These are phyloP conservation scores for Gleditsia sinensis DNA, from an alignment of 306 rosid species.

Conservation along the genomic window DNA sequence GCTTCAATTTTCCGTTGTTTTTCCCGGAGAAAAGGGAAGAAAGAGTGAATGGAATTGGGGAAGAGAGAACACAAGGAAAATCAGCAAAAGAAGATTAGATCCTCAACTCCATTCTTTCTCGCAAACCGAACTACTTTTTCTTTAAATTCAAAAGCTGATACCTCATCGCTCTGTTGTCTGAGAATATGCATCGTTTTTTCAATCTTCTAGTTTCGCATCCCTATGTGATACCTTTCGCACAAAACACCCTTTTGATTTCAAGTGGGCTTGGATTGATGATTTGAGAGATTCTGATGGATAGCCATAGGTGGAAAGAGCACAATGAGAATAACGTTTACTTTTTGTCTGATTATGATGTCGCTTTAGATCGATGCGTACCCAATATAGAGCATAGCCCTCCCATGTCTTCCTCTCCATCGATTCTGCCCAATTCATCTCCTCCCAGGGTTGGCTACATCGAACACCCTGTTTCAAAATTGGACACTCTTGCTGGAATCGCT, in stretches of 20 bases:
- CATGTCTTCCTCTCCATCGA: neutral
- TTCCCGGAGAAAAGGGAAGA: constrained; percentile 33
- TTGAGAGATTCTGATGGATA: constrained; percentile 51
- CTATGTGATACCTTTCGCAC: neutral
- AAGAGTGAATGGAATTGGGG: constrained; percentile 24
- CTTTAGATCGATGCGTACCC: constrained; percentile 23
- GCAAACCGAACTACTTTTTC: neutral
- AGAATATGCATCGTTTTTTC: neutral
- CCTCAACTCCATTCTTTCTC: neutral
- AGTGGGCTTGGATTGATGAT: constrained; percentile 32
- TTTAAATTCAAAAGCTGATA: neutral
- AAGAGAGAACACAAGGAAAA: neutral
- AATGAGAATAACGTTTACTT: constrained; percentile 22
- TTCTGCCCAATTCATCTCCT: constrained; percentile 31
- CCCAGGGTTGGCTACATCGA: constrained; percentile 43
- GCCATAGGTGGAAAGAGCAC: constrained; percentile 44
- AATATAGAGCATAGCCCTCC: constrained; percentile 11
- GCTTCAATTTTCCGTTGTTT: neutral
- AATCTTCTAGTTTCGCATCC: neutral
- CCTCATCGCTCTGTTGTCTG: neutral
- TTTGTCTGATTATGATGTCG: constrained; percentile 22
- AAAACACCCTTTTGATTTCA: neutral
- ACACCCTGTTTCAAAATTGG: constrained; percentile 71
- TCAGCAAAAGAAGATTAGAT: neutral
- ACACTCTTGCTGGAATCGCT: constrained; percentile 84